These are phyloP conservation scores for Aspergillus neotritici DNA, from an alignment of 2,329 filamentous ascomycete species.

Conservation along the genomic window DNA sequence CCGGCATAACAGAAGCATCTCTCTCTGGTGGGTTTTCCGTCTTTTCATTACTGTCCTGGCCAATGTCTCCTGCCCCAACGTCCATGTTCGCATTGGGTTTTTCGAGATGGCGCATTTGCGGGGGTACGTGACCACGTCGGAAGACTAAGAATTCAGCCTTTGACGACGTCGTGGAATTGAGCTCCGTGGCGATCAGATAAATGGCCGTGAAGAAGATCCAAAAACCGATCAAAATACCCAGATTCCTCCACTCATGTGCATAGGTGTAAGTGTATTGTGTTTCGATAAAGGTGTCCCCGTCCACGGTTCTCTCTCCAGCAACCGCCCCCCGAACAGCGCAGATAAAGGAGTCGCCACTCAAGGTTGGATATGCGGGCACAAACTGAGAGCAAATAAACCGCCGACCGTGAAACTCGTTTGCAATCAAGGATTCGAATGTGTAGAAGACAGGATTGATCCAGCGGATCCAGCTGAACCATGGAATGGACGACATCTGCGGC, in stretches of 20 bases:
- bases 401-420: slow-evolving; percentile 55
- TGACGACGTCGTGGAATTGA: slow-evolving; percentile 58
- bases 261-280: slow-evolving; percentile 53
- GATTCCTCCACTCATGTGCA: slow-evolving; percentile 60
- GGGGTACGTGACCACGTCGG: slow-evolving; percentile 49
- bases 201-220: slow-evolving; percentile 57
- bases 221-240: slow-evolving; percentile 63
- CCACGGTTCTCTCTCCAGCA: slow-evolving; percentile 50
- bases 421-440: slow-evolving; percentile 56
- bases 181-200: slow-evolving; percentile 60
- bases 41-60: slow-evolving; percentile 7
- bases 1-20: slow-evolving; percentile 22
- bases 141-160: slow-evolving; percentile 68
- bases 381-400: slow-evolving; percentile 52
- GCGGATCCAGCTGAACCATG: slow-evolving; percentile 63
- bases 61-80: slow-evolving; percentile 11
- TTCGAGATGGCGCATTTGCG: slow-evolving; percentile 23
- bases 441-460: slow-evolving; percentile 63
- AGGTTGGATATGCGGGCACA: slow-evolving; percentile 42
- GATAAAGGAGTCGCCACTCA: slow-evolving; percentile 46
- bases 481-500: slow-evolving; percentile 47
- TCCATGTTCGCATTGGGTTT: slow-evolving; percentile 15
- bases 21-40: slow-evolving; percentile 1
- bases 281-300: slow-evolving; percentile 57
- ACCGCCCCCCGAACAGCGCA: slow-evolving; percentile 53